Conservation (phyloP, 495 filamentous ascomycete genomes). For the Alectoria sarmentosa region DNA sequence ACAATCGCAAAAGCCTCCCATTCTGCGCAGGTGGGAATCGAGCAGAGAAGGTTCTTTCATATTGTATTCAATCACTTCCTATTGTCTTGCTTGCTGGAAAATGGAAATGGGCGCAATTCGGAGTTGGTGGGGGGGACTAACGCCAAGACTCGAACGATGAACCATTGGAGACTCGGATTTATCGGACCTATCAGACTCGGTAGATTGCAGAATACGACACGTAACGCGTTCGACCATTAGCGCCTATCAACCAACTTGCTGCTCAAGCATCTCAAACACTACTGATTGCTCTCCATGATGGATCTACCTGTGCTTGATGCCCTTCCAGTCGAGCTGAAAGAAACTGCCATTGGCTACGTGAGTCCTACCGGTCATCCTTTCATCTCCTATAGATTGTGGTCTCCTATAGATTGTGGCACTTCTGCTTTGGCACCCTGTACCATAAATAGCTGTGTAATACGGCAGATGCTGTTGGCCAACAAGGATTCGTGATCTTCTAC, state of each 20-base stretch:
- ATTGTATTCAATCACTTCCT: no score
- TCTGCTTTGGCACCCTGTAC: neutral
- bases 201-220: no score
- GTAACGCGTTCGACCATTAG: no score
- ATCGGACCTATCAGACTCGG: no score
- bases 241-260: no score
- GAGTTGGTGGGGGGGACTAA: no score
- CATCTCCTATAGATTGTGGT: neutral
- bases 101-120: no score
- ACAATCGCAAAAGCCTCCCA: neutral
- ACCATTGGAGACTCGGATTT: no score
- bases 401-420: neutral
- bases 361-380: neutral
- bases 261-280: neutral
- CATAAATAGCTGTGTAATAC: neutral
- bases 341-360: neutral
- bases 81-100: no score
- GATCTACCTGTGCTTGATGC: neutral
- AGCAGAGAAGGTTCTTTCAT: neutral
- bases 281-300: neutral
- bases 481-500: neutral
- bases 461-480: neutral
- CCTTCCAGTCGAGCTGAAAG: neutral
- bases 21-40: neutral
- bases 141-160: no score